Conservation (phyloP, 371 early-diverging fungal species). For the Mortierella sp. region DNA sequence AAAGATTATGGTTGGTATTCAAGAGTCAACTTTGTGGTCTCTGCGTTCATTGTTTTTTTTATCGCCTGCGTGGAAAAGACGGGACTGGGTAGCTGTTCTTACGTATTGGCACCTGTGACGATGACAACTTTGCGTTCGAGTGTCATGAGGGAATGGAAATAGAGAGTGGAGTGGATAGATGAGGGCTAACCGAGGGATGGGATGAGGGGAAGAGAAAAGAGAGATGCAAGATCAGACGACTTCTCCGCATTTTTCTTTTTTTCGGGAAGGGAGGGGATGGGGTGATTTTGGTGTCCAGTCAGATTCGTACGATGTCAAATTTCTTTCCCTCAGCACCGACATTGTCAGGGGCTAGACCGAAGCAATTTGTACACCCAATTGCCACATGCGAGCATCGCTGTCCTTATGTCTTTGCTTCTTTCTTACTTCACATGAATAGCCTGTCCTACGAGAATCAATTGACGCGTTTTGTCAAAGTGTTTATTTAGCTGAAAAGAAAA, state of each 20-base stretch:
- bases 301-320: background rate
- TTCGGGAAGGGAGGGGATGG: background rate
- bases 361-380: too few relatives aligned
- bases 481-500: background rate
- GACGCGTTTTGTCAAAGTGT: background rate
- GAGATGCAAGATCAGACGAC: background rate
- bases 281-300: slow-evolving; percentile 8
- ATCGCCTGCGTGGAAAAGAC: too few relatives aligned
- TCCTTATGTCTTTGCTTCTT: background rate
- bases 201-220: background rate
- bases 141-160: background rate
- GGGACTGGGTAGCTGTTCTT: too few relatives aligned
- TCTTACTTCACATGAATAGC: too few relatives aligned
- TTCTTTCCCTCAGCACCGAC: background rate
- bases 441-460: too few relatives aligned
- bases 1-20: too few relatives aligned
- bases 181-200: background rate
- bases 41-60: background rate
- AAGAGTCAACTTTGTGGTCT: background rate
- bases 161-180: background rate
- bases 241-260: background rate
- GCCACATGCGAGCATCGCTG: too few relatives aligned
- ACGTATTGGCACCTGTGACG: slow-evolving; percentile 76
- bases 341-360: background rate
- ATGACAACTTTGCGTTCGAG: slow-evolving; percentile 58